Evolutionary conservation across 345 rosid genomes (phyloP).

Genomic region (Euphorbia tirucalli): DNA sequence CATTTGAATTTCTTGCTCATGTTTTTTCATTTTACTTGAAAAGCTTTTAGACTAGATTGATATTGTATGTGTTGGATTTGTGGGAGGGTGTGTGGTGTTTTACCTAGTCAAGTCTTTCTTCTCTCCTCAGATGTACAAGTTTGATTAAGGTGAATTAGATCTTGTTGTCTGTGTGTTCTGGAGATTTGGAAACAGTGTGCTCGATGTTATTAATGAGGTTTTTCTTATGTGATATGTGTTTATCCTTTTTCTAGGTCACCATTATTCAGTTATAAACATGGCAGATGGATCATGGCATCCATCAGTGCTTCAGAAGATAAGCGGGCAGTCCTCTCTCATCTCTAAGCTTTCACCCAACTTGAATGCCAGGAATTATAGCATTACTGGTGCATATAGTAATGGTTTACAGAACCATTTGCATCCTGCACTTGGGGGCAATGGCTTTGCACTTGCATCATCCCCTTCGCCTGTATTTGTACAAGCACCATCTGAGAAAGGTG

Average conservation of each 20-base stretch:
- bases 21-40: not conserved
- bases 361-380: conserved; percentile 13
- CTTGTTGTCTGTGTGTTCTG: not conserved
- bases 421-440: conserved; percentile 12
- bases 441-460: not conserved
- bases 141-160: not conserved
- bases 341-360: conserved; percentile 40
- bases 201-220: not conserved
- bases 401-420: not conserved
- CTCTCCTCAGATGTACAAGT: not conserved
- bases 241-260: conserved; percentile 13
- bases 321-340: conserved; percentile 44
- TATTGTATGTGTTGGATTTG: not conserved
- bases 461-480: conserved; percentile 21
- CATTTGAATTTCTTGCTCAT: not conserved
- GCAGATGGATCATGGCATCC: conserved; percentile 60
- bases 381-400: not conserved
- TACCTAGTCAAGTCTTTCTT: not conserved
- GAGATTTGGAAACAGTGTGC: not conserved
- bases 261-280: conserved; percentile 34
- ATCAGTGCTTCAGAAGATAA: conserved; percentile 52
- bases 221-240: not conserved
- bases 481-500: conserved; percentile 36
- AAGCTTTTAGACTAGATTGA: not conserved
- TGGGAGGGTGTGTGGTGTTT: not conserved